Conservation (phyloP, 306 rosid genomes). For the Medicago truncatula region MtrunA17r5.0-ANR NC_053047.1:20764001-20764500, state of each 20-base stretch:
- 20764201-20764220: not conserved
- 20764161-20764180: not conserved
- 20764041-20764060: not conserved
- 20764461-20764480: conserved; percentile 73
- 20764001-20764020: not conserved
- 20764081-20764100: not conserved
- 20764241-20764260: not conserved
- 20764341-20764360: conserved; percentile 56
- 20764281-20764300: not conserved
- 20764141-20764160: not conserved
- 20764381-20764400: conserved; percentile 83
- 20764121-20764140: not conserved
- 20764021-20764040: not conserved
- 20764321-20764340: not conserved
- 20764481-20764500: conserved; percentile 86
- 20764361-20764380: conserved; percentile 79
- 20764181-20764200: not conserved
- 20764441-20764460: conserved; percentile 69
- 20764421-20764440: conserved; percentile 80
- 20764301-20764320: not conserved
- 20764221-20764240: not conserved
- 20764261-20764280: not conserved
- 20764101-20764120: not conserved
- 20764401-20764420: conserved; percentile 74
- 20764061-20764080: not conserved